These are phyloP conservation scores for Phaeosphaeria sp. DNA, from an alignment of 2,329 filamentous ascomycete species.

Conservation along the genomic window DNA sequence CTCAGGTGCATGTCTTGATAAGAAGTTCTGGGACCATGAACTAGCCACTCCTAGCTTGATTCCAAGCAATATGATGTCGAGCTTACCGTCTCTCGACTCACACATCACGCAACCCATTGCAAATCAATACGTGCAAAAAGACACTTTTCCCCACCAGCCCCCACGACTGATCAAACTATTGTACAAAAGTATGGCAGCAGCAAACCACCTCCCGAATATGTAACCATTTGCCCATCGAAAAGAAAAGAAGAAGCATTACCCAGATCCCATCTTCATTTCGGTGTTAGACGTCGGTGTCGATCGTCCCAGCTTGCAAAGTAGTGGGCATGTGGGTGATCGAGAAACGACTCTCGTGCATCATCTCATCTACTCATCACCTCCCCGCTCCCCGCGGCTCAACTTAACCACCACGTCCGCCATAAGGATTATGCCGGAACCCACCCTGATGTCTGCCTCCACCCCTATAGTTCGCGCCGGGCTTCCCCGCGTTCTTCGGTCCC, in stretches of 20 bases:
- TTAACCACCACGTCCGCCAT: constrained; percentile 31
- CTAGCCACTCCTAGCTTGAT: too few species aligned
- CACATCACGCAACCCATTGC: too few species aligned
- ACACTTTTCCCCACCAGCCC: not conserved
- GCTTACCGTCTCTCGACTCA: too few species aligned
- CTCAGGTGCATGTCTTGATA: too few species aligned
- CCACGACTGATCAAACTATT: not conserved
- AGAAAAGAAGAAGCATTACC: not conserved
- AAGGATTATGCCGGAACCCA: constrained; percentile 42
- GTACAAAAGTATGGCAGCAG: not conserved
- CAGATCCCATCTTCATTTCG: not conserved
- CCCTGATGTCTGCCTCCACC: constrained; percentile 69
- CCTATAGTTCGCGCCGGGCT: constrained; percentile 90
- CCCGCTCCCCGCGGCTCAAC: not conserved
- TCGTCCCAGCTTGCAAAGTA: not conserved
- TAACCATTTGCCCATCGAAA: not conserved
- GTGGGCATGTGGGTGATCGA: not conserved
- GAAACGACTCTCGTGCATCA: not conserved
- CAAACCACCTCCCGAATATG: not conserved
- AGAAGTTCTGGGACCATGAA: too few species aligned
- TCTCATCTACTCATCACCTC: not conserved
- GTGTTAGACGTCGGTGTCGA: too few species aligned
- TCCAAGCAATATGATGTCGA: too few species aligned
- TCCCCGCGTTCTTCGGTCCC: constrained; percentile 92
- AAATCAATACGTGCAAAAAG: not conserved